Percentiles rank a stretch among this genome's conserved stretches.
Conservation (phyloP, 768 basidiomycete genomes). For the Termitomyces sp. region DNA sequence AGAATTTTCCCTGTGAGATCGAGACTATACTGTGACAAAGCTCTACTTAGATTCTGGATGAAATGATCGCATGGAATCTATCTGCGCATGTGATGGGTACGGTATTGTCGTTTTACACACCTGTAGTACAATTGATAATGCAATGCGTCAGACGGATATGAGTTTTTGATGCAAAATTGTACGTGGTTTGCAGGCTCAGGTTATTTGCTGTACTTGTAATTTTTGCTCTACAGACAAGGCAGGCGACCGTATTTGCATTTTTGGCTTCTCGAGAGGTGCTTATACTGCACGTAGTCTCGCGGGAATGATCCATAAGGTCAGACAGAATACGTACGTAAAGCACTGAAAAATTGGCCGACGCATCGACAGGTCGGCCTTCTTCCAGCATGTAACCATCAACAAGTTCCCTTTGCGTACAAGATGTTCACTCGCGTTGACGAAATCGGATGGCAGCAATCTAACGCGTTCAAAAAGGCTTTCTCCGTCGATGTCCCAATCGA, state of each 20-base stretch:
- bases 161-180: slow-evolving; percentile 59
- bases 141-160: slow-evolving; percentile 37
- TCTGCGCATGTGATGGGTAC: slow-evolving; percentile 47
- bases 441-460: slow-evolving; percentile 23
- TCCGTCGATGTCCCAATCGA: slow-evolving; percentile 29
- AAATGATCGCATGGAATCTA: slow-evolving; percentile 42
- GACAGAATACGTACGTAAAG: neutral
- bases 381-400: slow-evolving; percentile 46
- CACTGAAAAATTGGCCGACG: too few species aligned
- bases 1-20: neutral
- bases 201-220: neutral
- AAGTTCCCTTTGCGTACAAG: slow-evolving; percentile 57
- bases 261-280: slow-evolving; percentile 62
- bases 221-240: slow-evolving; percentile 4
- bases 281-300: slow-evolving; percentile 49
- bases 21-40: neutral
- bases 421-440: slow-evolving; percentile 34
- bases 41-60: slow-evolving; percentile 32
- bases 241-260: slow-evolving; percentile 54
- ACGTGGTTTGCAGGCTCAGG: slow-evolving; percentile 1
- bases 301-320: slow-evolving; percentile 55
- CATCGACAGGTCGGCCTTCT: slow-evolving; percentile 45
- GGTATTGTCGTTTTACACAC: neutral
- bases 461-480: slow-evolving; percentile 40
- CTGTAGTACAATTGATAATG: neutral